Conservation (phyloP, 345 rosid genomes). For the Kandelia obovata region DNA sequence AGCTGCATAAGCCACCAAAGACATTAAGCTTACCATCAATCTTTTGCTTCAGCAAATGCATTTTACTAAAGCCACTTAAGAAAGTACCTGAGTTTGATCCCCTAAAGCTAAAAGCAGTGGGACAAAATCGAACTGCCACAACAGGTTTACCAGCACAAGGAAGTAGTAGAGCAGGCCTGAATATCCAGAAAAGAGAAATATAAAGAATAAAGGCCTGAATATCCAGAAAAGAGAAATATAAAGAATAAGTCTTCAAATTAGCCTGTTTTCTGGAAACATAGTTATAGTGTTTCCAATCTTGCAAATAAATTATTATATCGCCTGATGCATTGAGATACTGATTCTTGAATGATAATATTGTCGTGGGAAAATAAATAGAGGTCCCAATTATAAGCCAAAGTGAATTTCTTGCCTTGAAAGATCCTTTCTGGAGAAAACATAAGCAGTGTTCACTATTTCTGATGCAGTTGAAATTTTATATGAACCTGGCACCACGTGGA, state of each 20-base stretch:
- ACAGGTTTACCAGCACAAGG: slow-evolving; percentile 95
- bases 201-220: slow-evolving; percentile 45
- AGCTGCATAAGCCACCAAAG: slow-evolving; percentile 41
- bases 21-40: slow-evolving; percentile 6
- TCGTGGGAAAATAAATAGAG: background rate
- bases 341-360: too few species aligned
- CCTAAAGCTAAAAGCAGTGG: slow-evolving; percentile 55
- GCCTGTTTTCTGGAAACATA: background rate
- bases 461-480: slow-evolving; percentile 59
- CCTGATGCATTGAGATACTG: background rate
- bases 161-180: slow-evolving; percentile 81
- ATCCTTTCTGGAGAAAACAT: slow-evolving; percentile 79
- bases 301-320: background rate
- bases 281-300: background rate
- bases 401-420: slow-evolving; percentile 65
- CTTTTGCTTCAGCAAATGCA: background rate
- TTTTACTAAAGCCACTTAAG: background rate
- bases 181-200: slow-evolving; percentile 4
- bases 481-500: slow-evolving; percentile 42
- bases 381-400: background rate
- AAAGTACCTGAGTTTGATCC: slow-evolving; percentile 59
- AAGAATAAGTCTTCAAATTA: background rate
- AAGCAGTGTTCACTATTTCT: slow-evolving; percentile 68
- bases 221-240: slow-evolving; percentile 9
- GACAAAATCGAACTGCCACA: slow-evolving; percentile 86